phyloP scores from a whole-genome alignment of 495 filamentous ascomycete species.

The Penicillium cosmopolitanum region DNA sequence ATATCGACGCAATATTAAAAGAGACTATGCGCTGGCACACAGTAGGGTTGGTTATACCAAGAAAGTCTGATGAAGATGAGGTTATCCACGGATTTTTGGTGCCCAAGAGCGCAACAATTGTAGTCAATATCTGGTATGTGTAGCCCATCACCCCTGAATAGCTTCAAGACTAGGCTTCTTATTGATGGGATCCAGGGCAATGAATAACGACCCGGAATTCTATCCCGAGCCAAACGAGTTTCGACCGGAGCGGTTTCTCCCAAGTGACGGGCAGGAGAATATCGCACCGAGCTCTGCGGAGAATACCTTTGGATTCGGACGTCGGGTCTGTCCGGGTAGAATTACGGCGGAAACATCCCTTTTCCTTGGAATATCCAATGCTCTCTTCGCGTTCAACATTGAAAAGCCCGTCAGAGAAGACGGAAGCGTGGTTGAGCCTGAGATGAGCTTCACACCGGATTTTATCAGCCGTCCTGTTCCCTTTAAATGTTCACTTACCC shows the following conservation, averaged over 20 bases:
- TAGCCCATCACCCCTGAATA: neutral
- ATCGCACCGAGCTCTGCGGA: constrained; percentile 36
- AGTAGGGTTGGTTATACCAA: neutral
- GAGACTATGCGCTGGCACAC: neutral
- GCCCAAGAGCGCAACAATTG: neutral
- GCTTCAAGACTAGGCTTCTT: no score
- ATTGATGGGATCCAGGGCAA: neutral
- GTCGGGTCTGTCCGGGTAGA: constrained; percentile 44
- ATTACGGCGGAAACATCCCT: constrained; percentile 39
- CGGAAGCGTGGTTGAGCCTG: neutral
- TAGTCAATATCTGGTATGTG: neutral
- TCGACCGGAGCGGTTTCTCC: constrained; percentile 41
- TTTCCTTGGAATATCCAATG: constrained; percentile 38
- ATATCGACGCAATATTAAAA: neutral
- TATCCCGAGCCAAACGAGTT: constrained; percentile 40
- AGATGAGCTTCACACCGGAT: neutral
- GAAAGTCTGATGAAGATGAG: neutral
- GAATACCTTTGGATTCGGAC: constrained; percentile 42
- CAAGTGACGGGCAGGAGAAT: constrained; percentile 2
- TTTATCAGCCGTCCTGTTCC: constrained; percentile 1
- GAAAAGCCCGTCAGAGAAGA: constrained; percentile 25
- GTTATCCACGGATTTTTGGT: neutral
- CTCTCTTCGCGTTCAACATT: constrained; percentile 45
- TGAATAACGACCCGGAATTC: constrained; percentile 28
- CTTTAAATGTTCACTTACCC: neutral